These are phyloP conservation scores for Pyrenophora teres DNA, from an alignment of 2,329 filamentous ascomycete genomes.

Conservation along the genomic window DNA sequence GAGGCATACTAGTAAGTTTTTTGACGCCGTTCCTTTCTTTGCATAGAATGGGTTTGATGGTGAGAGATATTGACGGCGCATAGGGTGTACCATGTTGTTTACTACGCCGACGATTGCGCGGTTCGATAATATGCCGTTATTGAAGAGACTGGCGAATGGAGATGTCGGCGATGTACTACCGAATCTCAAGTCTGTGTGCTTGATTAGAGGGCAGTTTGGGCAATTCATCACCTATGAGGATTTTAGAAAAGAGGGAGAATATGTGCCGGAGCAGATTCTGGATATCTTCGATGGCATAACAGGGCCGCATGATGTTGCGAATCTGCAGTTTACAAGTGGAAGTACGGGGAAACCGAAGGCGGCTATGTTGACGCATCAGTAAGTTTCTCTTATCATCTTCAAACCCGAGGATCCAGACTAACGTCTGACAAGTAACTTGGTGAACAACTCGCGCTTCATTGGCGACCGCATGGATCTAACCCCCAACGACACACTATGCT, in stretches of 20 bases:
- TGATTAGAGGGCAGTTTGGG: conserved; percentile 42
- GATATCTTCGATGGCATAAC: conserved; percentile 45
- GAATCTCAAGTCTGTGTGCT: conserved; percentile 38
- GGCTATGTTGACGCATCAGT: conserved; percentile 49
- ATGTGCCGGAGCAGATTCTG: conserved; percentile 41
- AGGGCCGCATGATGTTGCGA: conserved; percentile 43
- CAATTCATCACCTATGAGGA: conserved; percentile 65
- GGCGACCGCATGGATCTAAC: conserved; percentile 75
- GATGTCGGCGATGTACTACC: conserved; percentile 27
- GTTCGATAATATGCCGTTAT: conserved; percentile 65
- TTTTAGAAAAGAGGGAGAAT: conserved; percentile 51
- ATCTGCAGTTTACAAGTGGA: conserved; percentile 48
- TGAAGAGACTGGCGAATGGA: conserved; percentile 47
- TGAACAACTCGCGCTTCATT: conserved; percentile 50
- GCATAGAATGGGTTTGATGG: background rate
- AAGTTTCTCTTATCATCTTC: conserved; percentile 5
- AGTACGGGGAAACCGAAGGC: conserved; percentile 47
- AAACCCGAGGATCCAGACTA: background rate
- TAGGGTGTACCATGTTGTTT: conserved; percentile 74
- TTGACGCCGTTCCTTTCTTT: no score
- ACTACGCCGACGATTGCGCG: conserved; percentile 71
- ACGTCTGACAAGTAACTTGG: conserved; percentile 36
- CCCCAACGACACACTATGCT: conserved; percentile 70
- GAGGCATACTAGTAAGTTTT: conserved; percentile 65
- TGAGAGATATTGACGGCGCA: no score